Evolutionary conservation across 2,329 filamentous ascomycete species (phyloP).

Genomic region (Xylariaceae sp.): DNA sequence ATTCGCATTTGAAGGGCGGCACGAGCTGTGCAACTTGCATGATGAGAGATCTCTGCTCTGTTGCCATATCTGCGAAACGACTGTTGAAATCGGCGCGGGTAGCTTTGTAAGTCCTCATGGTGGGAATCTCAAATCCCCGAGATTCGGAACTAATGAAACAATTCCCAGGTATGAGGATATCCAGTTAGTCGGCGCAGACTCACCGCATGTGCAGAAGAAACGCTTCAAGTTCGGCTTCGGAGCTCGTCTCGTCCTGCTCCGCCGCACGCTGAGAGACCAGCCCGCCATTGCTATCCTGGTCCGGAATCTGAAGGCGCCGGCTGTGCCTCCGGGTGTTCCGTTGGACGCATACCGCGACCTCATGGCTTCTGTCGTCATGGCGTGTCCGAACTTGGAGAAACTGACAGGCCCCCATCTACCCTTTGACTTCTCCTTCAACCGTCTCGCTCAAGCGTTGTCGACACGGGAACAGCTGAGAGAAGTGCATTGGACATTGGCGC

Average conservation of each 20-base stretch:
- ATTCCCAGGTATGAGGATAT: slow-evolving; percentile 51
- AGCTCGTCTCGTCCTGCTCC: slow-evolving; percentile 50
- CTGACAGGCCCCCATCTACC: slow-evolving; percentile 49
- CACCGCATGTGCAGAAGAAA: slow-evolving; percentile 49
- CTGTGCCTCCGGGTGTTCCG: slow-evolving; percentile 37
- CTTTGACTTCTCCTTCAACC: slow-evolving; percentile 53
- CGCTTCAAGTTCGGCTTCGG: slow-evolving; percentile 50
- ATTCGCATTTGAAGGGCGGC: slow-evolving; percentile 43
- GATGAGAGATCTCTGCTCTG: slow-evolving; percentile 55
- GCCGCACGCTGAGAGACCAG: slow-evolving; percentile 51
- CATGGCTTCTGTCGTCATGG: slow-evolving; percentile 57
- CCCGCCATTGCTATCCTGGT: slow-evolving; percentile 51
- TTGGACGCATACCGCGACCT: slow-evolving; percentile 51
- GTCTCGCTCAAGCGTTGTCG: slow-evolving; percentile 54
- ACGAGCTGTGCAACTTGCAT: slow-evolving; percentile 59
- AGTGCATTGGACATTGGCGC: slow-evolving; percentile 55
- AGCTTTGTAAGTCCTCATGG: slow-evolving; percentile 41
- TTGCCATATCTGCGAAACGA: slow-evolving; percentile 47
- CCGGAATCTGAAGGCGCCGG: slow-evolving; percentile 52
- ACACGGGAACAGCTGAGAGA: slow-evolving; percentile 51
- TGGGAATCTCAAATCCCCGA: not conserved
- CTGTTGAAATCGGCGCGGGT: slow-evolving; percentile 47
- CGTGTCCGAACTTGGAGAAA: slow-evolving; percentile 59
- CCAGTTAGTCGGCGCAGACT: slow-evolving; percentile 54
- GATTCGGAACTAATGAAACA: slow-evolving; percentile 4